These are phyloP conservation scores for Pseudoturritis turrita DNA, from an alignment of 345 rosid species.

Conservation along the genomic window DNA sequence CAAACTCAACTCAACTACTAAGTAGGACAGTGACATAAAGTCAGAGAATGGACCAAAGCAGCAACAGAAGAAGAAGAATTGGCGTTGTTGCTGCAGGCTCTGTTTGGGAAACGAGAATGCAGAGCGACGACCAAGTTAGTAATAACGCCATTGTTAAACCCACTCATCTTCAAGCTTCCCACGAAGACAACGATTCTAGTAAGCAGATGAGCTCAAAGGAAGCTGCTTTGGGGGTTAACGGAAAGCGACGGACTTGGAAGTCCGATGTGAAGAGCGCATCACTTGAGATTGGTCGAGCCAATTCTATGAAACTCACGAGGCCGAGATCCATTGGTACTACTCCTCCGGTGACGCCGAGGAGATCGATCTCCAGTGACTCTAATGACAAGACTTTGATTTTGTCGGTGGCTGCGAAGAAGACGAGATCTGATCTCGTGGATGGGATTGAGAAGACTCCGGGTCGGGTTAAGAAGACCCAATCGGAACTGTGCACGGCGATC, in stretches of 20 bases:
- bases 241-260: constrained; percentile 67
- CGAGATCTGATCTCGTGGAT: constrained; percentile 43
- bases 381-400: constrained; percentile 33
- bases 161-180: constrained; percentile 39
- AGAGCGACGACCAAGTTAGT: constrained; percentile 35
- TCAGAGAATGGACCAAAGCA: constrained; percentile 17
- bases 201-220: constrained; percentile 25
- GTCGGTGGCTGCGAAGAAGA: constrained; percentile 36
- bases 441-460: constrained; percentile 40
- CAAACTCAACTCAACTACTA: constrained; percentile 21
- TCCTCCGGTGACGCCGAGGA: constrained; percentile 22
- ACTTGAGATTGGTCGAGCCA: constrained; percentile 38
- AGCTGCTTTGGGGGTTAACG: constrained; percentile 31
- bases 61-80: constrained; percentile 35
- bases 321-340: constrained; percentile 35
- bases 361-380: constrained; percentile 21
- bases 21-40: constrained; percentile 10
- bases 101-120: constrained; percentile 88
- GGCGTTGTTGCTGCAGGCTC: constrained; percentile 54
- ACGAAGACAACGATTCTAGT: not conserved
- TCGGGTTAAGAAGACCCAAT: constrained; percentile 38
- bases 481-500: constrained; percentile 25
- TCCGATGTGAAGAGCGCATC: constrained; percentile 38
- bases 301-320: constrained; percentile 31
- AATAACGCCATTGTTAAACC: constrained; percentile 52